Evolutionary conservation across 2,329 filamentous ascomycete genomes (phyloP).

Genomic region (Sordariomycetes sp.): DNA sequence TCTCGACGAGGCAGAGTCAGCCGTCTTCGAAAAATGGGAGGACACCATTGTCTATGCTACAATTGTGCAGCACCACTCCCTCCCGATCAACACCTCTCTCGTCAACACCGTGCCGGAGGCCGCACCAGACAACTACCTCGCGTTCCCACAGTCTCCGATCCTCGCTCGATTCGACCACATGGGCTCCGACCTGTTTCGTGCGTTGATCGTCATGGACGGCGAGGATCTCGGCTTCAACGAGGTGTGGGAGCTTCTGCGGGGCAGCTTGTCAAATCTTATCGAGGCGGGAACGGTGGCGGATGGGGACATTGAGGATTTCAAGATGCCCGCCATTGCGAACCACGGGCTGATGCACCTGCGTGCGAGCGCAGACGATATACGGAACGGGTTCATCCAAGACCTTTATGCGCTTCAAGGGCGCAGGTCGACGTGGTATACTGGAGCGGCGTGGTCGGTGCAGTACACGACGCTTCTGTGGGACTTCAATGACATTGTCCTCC

Average conservation of each 20-base stretch:
- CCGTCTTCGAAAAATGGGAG: constrained; percentile 10
- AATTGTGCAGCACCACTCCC: constrained; percentile 14
- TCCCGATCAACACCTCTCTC: constrained; percentile 10
- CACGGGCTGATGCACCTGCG: constrained; percentile 25
- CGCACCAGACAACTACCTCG: constrained; percentile 12
- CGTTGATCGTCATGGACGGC: constrained; percentile 16
- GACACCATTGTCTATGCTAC: constrained; percentile 14
- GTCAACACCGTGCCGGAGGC: constrained; percentile 11
- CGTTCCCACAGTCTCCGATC: constrained; percentile 12
- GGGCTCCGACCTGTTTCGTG: constrained; percentile 18
- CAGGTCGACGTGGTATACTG: constrained; percentile 32
- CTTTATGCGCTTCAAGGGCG: constrained; percentile 30
- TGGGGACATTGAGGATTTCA: constrained; percentile 11
- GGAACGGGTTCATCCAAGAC: constrained; percentile 26
- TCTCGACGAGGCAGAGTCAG: constrained; percentile 10
- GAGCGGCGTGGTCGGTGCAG: constrained; percentile 22
- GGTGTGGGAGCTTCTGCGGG: constrained; percentile 15
- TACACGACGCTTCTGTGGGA: constrained; percentile 21
- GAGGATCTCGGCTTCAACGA: constrained; percentile 9
- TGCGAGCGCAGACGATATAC: constrained; percentile 21
- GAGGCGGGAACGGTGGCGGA: constrained; percentile 13
- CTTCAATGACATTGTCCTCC: constrained; percentile 15
- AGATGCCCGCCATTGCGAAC: constrained; percentile 20
- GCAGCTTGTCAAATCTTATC: constrained; percentile 16
- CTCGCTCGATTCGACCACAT: constrained; percentile 18